phyloP scores from a whole-genome alignment of 768 basidiomycete genomes.

The Termitomyces eurrhizus region DNA sequence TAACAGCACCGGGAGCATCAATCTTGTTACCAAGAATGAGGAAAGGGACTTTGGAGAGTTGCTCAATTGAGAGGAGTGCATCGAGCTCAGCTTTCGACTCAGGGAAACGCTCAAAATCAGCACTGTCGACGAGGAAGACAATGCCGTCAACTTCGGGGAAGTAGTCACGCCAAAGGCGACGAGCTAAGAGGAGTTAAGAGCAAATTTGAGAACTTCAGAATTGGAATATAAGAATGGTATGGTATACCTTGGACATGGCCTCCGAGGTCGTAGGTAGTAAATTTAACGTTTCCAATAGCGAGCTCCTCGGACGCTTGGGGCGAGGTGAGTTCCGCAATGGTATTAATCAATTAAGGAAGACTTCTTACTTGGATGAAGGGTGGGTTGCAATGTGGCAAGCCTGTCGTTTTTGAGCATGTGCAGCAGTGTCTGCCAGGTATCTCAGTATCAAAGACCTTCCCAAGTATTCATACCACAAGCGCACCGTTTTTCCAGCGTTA shows the following conservation, averaged over 20 bases:
- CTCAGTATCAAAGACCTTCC: conserved; percentile 3
- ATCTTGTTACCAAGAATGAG: conserved; percentile 99
- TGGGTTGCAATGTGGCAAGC: conserved; percentile 95
- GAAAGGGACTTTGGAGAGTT: conserved; percentile 95
- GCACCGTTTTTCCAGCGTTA: conserved; percentile 98
- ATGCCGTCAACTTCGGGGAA: conserved; percentile 99
- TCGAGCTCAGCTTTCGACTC: conserved; percentile 98
- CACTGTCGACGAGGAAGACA: conserved; percentile 96
- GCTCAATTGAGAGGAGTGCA: conserved; percentile 92
- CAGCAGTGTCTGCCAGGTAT: conserved; percentile 67
- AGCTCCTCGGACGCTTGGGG: conserved; percentile 92
- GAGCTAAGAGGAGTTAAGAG: conserved; percentile 43
- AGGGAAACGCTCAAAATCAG: conserved; percentile 93
- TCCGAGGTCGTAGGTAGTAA: conserved; percentile 97
- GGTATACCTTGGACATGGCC: conserved; percentile 90
- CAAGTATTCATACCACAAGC: conserved; percentile 19
- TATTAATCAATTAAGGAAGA: conserved; percentile 15
- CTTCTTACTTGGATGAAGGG: conserved; percentile 91
- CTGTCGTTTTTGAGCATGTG: conserved; percentile 99
- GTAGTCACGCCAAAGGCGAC: conserved; percentile 98
- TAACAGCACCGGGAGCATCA: conserved; percentile 95
- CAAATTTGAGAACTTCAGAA: background rate
- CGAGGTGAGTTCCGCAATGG: conserved; percentile 7
- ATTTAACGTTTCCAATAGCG: conserved; percentile 98
- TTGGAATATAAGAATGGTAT: background rate